Percentiles rank a stretch among this genome's conserved stretches.
Evolutionary conservation across 345 rosid genomes (phyloP).

Genomic region (sweet orange (Citrus sinensis)): DNA sequence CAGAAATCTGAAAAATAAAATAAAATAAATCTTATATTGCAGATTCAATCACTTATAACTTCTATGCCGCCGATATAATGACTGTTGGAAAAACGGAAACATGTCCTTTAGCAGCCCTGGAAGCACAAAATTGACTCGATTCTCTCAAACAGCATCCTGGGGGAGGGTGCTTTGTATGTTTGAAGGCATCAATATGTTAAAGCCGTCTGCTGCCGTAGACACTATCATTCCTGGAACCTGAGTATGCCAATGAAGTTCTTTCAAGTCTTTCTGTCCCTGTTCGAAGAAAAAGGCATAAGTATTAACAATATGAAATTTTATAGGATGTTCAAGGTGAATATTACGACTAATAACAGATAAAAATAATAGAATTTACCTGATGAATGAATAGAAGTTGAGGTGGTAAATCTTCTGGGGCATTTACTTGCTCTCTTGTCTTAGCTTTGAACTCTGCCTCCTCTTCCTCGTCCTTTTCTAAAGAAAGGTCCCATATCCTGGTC

Average conservation of each 20-base stretch:
- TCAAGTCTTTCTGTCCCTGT: constrained; percentile 94
- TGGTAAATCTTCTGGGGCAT: constrained; percentile 80
- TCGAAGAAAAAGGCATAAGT: not conserved
- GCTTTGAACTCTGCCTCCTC: constrained; percentile 92
- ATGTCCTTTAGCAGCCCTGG: not conserved
- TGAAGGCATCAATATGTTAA: constrained; percentile 88
- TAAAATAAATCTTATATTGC: not conserved
- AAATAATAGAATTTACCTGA: constrained; percentile 48
- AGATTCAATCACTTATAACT: not conserved
- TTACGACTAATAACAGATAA: not conserved
- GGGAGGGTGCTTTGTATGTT: constrained; percentile 86
- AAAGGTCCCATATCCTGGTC: constrained; percentile 91
- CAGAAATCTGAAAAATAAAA: no score
- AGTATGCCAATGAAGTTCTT: constrained; percentile 92
- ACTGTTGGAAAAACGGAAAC: no score
- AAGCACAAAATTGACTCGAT: not conserved
- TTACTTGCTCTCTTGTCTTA: constrained; percentile 73
- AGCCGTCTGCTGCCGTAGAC: constrained; percentile 81
- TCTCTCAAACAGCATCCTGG: constrained; percentile 36
- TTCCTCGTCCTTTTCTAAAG: constrained; percentile 91
- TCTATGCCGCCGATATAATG: no score
- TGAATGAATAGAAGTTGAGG: constrained; percentile 97
- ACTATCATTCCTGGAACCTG: constrained; percentile 94
- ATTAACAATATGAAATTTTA: not conserved
- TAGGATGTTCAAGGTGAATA: constrained; percentile 1